phyloP scores from a whole-genome alignment of 345 rosid genomes.

The Mallotus nudiflorus region DNA sequence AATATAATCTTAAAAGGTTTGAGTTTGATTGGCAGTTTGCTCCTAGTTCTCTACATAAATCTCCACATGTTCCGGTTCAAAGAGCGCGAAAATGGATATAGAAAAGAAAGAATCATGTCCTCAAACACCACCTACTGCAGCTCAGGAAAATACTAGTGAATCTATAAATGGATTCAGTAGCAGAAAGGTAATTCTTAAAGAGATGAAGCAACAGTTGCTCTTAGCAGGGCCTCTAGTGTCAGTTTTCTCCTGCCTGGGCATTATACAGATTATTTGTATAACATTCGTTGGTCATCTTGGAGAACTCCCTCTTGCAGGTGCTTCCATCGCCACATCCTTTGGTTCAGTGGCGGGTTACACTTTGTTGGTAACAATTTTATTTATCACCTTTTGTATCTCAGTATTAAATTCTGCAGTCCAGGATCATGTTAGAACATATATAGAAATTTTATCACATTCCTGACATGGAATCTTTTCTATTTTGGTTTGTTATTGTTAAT shows the following conservation, averaged over 20 bases:
- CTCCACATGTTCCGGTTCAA: not conserved
- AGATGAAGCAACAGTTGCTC: constrained; percentile 15
- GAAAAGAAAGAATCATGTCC: constrained; percentile 14
- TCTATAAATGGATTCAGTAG: constrained; percentile 30
- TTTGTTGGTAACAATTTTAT: not conserved
- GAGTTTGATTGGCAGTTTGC: too few species aligned
- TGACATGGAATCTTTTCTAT: too few species aligned
- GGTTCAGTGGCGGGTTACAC: constrained; percentile 21
- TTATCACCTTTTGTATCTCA: too few species aligned
- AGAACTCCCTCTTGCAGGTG: constrained; percentile 22
- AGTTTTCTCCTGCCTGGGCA: not conserved
- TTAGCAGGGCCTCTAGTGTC: constrained; percentile 19
- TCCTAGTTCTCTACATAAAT: too few species aligned
- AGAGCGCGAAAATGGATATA: constrained; percentile 1
- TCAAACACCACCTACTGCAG: not conserved
- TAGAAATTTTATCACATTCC: too few species aligned
- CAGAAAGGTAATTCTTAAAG: constrained; percentile 17
- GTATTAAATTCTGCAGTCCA: too few species aligned
- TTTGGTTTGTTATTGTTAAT: not conserved
- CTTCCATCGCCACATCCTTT: constrained; percentile 27
- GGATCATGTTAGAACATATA: too few species aligned
- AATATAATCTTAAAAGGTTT: too few species aligned
- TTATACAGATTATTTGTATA: constrained; percentile 11
- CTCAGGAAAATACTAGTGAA: constrained; percentile 2
- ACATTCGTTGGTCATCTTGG: constrained; percentile 27